Conservation (phyloP, 164 flowering plant genomes). For the Brasenia schreberi region DNA sequence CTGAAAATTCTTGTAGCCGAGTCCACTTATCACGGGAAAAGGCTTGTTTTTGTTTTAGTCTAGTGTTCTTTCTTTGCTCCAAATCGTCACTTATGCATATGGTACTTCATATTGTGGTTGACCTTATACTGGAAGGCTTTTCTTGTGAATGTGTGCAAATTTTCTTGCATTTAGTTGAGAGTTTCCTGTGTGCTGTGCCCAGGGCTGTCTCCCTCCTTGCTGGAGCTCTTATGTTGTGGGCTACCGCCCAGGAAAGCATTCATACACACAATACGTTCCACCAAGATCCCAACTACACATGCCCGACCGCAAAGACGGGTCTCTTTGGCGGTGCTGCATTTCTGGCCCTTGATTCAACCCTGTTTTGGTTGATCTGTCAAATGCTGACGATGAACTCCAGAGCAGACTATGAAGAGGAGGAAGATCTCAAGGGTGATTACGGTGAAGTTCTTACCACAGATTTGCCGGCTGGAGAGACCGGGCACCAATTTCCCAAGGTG, state of each 20-base stretch:
- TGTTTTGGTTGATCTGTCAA: constrained; percentile 37
- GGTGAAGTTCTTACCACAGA: constrained; percentile 12
- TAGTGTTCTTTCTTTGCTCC: no score
- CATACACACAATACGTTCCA: constrained; percentile 31
- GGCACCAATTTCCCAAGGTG: no score
- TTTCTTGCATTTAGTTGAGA: no score
- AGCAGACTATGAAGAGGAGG: constrained; percentile 21
- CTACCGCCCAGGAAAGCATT: constrained; percentile 53
- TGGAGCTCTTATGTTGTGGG: constrained; percentile 49
- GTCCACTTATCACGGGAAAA: no score
- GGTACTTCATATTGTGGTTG: no score
- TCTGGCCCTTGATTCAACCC: constrained; percentile 23
- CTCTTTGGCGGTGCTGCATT: constrained; percentile 45
- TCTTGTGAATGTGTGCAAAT: no score
- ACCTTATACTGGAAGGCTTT: no score
- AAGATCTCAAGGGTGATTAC: constrained; percentile 27
- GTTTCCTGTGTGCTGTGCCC: neutral
- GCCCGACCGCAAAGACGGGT: constrained; percentile 40
- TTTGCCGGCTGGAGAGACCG: no score
- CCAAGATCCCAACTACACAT: constrained; percentile 9
- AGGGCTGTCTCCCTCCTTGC: neutral
- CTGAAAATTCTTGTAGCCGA: no score
- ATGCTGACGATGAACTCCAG: constrained; percentile 31
- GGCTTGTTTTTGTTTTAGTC: no score
- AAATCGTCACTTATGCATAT: no score